Conservation (phyloP, 768 basidiomycete genomes). For the Fibroporia radiculosa region DNA sequence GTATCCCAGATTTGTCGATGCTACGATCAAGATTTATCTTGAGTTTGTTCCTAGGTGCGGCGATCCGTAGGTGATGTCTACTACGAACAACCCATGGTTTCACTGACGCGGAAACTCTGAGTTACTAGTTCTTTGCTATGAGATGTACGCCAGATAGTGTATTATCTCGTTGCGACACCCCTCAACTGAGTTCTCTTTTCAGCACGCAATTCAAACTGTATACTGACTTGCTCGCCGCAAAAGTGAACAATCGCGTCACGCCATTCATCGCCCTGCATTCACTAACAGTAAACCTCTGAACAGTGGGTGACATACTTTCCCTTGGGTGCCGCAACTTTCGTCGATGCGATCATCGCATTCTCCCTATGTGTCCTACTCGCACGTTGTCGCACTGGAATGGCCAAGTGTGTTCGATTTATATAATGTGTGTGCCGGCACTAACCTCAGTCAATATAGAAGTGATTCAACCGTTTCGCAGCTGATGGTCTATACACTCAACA, state of each 20-base stretch:
- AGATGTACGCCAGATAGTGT: constrained; percentile 2
- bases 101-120: too few species aligned
- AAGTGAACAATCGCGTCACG: neutral
- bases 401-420: constrained; percentile 3
- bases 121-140: constrained; percentile 1
- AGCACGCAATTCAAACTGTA: neutral
- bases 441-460: constrained; percentile 4
- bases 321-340: constrained; percentile 5
- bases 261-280: neutral
- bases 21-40: too few species aligned
- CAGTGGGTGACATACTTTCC: constrained; percentile 16
- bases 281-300: neutral
- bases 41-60: neutral
- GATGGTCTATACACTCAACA: constrained; percentile 16
- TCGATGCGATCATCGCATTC: constrained; percentile 12
- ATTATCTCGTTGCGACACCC: neutral
- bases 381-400: constrained; percentile 9
- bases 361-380: constrained; percentile 14
- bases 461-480: constrained; percentile 10
- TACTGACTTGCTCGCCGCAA: neutral
- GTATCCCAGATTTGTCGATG: too few species aligned
- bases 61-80: neutral
- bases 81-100: too few species aligned
- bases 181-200: neutral
- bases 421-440: too few species aligned